Evolutionary conservation across 805 yeast genomes (phyloP).

Genomic region (Ogataea henricii): DNA sequence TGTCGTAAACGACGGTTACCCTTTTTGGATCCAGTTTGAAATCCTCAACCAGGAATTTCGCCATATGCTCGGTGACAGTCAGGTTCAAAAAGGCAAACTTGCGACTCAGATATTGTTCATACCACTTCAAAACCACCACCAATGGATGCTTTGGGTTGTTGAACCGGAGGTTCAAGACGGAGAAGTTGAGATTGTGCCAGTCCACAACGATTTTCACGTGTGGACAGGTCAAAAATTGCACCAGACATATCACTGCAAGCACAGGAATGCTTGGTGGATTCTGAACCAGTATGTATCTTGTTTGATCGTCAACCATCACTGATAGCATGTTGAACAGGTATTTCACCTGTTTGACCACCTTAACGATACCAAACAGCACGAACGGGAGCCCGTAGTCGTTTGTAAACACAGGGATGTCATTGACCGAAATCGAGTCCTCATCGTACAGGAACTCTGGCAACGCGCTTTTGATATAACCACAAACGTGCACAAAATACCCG

Average conservation of each 20-base stretch:
- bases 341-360: conserved; percentile 59
- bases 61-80: conserved; percentile 81
- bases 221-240: conserved; percentile 44
- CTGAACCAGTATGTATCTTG: conserved; percentile 72
- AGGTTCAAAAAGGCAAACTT: conserved; percentile 68
- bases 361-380: conserved; percentile 54
- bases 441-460: conserved; percentile 54
- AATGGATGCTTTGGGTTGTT: conserved; percentile 56
- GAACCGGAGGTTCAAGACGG: conserved; percentile 72
- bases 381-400: conserved; percentile 50
- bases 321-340: conserved; percentile 51
- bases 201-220: conserved; percentile 74
- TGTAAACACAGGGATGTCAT: conserved; percentile 43
- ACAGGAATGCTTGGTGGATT: conserved; percentile 95
- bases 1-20: conserved; percentile 74
- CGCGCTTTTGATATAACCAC: conserved; percentile 73
- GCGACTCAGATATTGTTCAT: conserved; percentile 65
- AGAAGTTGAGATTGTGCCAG: conserved; percentile 94
- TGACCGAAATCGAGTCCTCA: conserved; percentile 48
- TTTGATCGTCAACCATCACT: conserved; percentile 54
- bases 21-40: conserved; percentile 54
- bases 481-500: conserved; percentile 76
- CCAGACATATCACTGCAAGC: conserved; percentile 60
- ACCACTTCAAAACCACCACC: conserved; percentile 57
- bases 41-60: conserved; percentile 52